Evolutionary conservation across 768 basidiomycete genomes (phyloP), one percentile per base, ranked within the genome.

Genomic region (Suillus tomentosus): DNA sequence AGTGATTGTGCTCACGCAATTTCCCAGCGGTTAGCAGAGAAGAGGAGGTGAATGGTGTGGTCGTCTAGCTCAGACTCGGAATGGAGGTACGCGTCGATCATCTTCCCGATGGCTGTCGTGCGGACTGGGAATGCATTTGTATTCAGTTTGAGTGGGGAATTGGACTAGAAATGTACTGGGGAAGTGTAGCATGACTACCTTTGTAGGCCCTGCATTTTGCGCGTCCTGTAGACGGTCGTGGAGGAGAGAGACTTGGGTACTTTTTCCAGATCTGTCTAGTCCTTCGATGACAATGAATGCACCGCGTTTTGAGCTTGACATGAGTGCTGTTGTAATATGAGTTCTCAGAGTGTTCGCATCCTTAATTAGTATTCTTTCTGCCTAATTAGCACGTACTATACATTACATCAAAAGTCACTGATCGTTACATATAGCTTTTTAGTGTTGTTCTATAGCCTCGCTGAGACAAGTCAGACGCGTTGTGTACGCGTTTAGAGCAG

Each of bases 21-120:
- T 74, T 99, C 96, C 97, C 97, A 99, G 42, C 96, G 85, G 73
- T 99, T 99, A 2, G 96, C 97, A 51, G 94, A 90, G 81, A 99
- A 99, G 62, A 99, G 84, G 3, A 98, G 86, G 73, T 99, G 96
- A 57, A 99, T 88, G 2, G 89, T 92, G 65, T 82, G 90, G 78
- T 98, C 95, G 74, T 96, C 95, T 58, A 99, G 82, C 15, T 99
- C 94, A 15, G 90, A 83, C 59, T 92, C 77, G 15, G 91, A 91
- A 55, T 86, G 87, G 62, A 99, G 82, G 75, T 99, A 99, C 34
- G 89, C 84, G 77, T 99, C 90, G 70, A 99, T 98, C 88, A 95
- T 92, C 69, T 88, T 82, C 3, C 96, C 96, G 61, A 94, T 96
- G 3, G 92, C 74, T 2, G 96, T 96, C 5, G 93, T 93, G 39